Conservation (phyloP, 2,329 filamentous ascomycete genomes). For the Aureobasidium sp. region DNA sequence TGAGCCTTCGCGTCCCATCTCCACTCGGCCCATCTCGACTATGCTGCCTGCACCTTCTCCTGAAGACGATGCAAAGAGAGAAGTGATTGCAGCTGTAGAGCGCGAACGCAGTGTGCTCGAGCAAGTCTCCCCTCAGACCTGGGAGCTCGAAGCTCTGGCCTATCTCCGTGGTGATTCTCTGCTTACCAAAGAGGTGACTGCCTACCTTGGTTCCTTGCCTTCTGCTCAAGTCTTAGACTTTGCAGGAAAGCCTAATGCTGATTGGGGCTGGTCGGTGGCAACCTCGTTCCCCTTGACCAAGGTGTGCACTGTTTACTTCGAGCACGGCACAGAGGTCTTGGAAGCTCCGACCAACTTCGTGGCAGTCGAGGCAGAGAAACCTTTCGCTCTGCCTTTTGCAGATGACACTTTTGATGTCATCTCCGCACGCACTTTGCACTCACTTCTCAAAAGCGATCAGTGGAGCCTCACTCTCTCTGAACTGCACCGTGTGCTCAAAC, state of each 20-base stretch:
- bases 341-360: conserved; percentile 82
- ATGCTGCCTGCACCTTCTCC: conserved; percentile 28
- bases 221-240: conserved; percentile 73
- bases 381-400: conserved; percentile 78
- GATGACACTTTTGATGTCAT: conserved; percentile 85
- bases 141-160: conserved; percentile 56
- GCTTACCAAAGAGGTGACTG: conserved; percentile 47
- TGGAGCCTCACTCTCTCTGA: conserved; percentile 80
- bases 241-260: conserved; percentile 74
- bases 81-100: conserved; percentile 42
- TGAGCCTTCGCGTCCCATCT: conserved; percentile 35
- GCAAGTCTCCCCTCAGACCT: conserved; percentile 56
- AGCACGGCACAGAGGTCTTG: conserved; percentile 60
- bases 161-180: conserved; percentile 55
- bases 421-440: conserved; percentile 79
- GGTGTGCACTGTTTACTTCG: conserved; percentile 58
- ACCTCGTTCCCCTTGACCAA: conserved; percentile 77
- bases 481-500: conserved; percentile 85
- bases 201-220: conserved; percentile 26
- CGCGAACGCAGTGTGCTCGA: conserved; percentile 73
- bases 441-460: conserved; percentile 78
- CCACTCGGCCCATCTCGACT: conserved; percentile 38
- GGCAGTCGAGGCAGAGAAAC: conserved; percentile 50
- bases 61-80: conserved; percentile 26
- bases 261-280: conserved; percentile 95